phyloP scores from a whole-genome alignment of 2,329 filamentous ascomycete species.

The Metarhizium robertsii region DNA sequence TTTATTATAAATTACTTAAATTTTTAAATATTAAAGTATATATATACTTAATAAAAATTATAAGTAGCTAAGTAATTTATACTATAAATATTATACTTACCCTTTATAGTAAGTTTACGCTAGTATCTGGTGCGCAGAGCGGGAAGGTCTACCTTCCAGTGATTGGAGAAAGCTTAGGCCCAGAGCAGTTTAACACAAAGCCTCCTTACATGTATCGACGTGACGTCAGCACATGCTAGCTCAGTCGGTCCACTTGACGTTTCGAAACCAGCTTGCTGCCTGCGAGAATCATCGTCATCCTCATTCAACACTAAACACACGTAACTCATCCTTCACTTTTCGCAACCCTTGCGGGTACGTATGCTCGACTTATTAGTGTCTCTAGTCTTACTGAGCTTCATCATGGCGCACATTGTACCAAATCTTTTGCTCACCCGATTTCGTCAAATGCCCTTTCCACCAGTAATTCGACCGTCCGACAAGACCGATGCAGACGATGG shows the following conservation, averaged over 20 bases:
- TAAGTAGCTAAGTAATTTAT: no score
- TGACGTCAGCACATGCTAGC: neutral
- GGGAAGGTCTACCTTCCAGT: no score
- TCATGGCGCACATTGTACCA: constrained; percentile 20
- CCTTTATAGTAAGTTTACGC: no score
- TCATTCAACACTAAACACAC: no score
- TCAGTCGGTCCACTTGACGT: neutral
- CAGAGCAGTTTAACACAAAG: no score
- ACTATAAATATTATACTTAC: no score
- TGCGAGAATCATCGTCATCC: neutral
- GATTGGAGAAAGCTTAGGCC: no score
- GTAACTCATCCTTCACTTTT: neutral
- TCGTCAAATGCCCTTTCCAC: constrained; percentile 1
- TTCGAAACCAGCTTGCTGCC: neutral
- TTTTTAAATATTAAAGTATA: no score
- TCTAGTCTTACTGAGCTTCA: constrained; percentile 7
- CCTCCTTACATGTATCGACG: neutral
- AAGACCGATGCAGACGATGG: constrained; percentile 5
- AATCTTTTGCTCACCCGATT: constrained; percentile 12
- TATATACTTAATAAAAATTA: no score
- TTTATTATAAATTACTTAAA: no score
- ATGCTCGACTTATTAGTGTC: constrained; percentile 7
- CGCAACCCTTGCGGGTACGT: neutral
- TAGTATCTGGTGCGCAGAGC: no score
- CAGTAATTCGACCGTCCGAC: neutral